These are phyloP conservation scores for Penicillium occitanis DNA, from an alignment of 2,329 filamentous ascomycete genomes.

Conservation along the genomic window DNA sequence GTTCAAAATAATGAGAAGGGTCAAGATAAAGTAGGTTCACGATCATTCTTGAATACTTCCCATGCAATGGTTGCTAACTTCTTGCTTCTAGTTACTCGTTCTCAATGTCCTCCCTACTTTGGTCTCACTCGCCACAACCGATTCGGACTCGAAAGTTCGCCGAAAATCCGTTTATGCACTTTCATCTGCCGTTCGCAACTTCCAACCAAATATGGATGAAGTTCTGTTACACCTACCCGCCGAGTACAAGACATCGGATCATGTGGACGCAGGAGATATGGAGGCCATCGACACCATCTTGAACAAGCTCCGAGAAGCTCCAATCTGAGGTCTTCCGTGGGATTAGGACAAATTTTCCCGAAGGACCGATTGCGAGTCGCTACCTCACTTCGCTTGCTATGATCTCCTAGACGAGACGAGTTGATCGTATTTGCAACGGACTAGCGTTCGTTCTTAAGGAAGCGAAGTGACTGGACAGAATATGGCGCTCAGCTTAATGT, in stretches of 20 bases:
- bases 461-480: background rate
- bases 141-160: constrained; percentile 63
- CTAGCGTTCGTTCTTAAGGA: background rate
- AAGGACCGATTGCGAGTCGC: background rate
- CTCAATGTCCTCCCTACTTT: constrained; percentile 69
- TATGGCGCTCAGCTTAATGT: background rate
- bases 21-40: constrained; percentile 65
- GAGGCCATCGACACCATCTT: constrained; percentile 77
- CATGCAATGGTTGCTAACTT: constrained; percentile 20
- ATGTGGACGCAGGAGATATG: constrained; percentile 84
- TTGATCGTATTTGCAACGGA: background rate
- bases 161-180: constrained; percentile 89
- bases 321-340: constrained; percentile 19
- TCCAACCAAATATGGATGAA: constrained; percentile 69
- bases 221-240: constrained; percentile 67
- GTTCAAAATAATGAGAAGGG: constrained; percentile 92
- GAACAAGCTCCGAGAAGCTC: constrained; percentile 59
- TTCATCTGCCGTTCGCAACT: constrained; percentile 83
- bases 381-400: background rate
- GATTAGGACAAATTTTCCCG: background rate
- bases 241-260: constrained; percentile 55
- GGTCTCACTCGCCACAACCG: constrained; percentile 62
- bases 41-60: background rate
- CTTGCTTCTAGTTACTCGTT: constrained; percentile 49
- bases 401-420: background rate